Base-by-base conservation (phyloP, 2,329 filamentous ascomycete genomes). In the Xylaria sp. region DNA sequence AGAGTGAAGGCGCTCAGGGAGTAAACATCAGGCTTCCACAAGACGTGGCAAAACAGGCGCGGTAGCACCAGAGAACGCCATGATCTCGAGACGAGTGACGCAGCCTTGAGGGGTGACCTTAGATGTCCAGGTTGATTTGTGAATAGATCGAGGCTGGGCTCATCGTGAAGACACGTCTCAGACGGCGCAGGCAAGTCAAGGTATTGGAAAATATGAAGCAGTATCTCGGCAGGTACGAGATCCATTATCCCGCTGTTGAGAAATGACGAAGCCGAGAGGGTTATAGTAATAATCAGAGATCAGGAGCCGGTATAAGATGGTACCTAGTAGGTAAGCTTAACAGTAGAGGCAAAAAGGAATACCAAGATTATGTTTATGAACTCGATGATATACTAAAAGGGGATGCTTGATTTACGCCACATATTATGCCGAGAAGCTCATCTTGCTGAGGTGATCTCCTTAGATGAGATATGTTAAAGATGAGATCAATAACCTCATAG, bases 161-260 rank as follows among this genome's bases (percentile, higher is more conserved):
- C 80, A 54, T 85, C 78, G 58, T 82, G 78, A 21, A 88, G 74
- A 15, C 78, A 77, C 40, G 68, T 70, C 45, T 79, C 74, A 0
- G 87, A 86, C 12, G 83, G 82, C 9, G 84, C 79, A 2, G 78
- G 72, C 0, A 70, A 69, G 67, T 84, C 81, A 49, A 90, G 78
- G 69, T 81, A 82, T n/a, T 74, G 76, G 68, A 90, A 79, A 66
- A 90, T 83, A 2, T 84, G 78, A 55, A 82, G 73, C 21, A 89
- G 75, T 47, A 91, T 76, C 76, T 91, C 89, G 65, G 84, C 85
- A 2, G 88, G 89, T 19, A 91, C 79, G 25, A 69, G 57, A 25
- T 76, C 64, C 70, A 79, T 73, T 4, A 21, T 45, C 17, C 51
- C 14, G 9, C 25, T 21, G 28, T 21, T 17, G 12, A 2, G 19